Evolutionary conservation across 129 eudicot species (phyloP).

Genomic region (Glebionis coronaria): DNA sequence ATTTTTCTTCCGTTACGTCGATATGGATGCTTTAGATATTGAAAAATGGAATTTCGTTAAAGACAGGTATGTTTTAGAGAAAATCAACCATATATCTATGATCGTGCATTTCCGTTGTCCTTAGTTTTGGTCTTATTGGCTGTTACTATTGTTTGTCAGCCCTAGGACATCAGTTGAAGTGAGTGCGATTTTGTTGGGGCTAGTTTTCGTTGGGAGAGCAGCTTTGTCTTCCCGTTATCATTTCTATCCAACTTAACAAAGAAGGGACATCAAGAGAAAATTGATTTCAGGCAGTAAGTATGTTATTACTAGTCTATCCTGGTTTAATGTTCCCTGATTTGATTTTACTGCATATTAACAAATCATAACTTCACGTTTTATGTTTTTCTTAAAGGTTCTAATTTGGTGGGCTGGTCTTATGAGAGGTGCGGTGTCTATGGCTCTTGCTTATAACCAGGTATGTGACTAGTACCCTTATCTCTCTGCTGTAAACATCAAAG

Average conservation of each 20-base stretch:
- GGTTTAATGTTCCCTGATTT: constrained; percentile 6
- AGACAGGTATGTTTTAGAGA: constrained; percentile 47
- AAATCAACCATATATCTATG: background rate
- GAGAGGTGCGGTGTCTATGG: constrained; percentile 98
- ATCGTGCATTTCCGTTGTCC: background rate
- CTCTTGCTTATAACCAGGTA: constrained; percentile 97
- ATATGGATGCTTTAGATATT: constrained; percentile 90
- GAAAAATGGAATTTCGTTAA: constrained; percentile 71
- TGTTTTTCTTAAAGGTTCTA: constrained; percentile 42
- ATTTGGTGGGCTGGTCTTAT: constrained; percentile 99
- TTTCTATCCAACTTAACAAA: constrained; percentile 44
- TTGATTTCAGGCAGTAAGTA: constrained; percentile 48
- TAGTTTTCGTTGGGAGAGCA: constrained; percentile 53
- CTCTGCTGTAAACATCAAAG: constrained; percentile 4
- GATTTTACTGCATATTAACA: constrained; percentile 4
- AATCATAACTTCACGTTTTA: constrained; percentile 1
- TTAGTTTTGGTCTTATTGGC: too few species aligned
- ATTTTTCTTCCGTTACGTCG: constrained; percentile 77
- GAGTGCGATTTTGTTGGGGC: constrained; percentile 41
- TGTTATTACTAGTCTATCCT: background rate
- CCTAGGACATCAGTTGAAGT: constrained; percentile 6
- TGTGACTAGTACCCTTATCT: constrained; percentile 19
- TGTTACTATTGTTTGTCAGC: constrained; percentile 24
- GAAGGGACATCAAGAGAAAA: constrained; percentile 31
- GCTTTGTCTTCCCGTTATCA: constrained; percentile 55